A percentile compares a stretch with the other conserved stretches of the same genome.
Evolutionary conservation across 352 stramenopile species (phyloP).

Genomic region (Phytophthora ohioensis): DNA sequence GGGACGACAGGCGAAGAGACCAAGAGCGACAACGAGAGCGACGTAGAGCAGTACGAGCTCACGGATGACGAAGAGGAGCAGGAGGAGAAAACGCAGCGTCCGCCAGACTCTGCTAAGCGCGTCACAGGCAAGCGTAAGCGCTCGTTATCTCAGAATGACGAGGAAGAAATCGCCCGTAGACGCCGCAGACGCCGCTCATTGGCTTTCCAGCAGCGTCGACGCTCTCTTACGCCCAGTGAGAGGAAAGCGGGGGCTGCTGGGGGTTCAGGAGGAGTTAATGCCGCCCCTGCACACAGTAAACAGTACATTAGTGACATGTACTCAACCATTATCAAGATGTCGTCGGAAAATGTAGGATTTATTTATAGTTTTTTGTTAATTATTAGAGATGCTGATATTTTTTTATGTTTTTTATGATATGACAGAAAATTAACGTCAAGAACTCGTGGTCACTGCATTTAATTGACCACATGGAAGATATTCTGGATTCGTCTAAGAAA

Average conservation of each 20-base stretch:
- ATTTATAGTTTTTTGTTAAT: slow-evolving; percentile 2
- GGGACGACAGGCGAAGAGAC: slow-evolving; percentile 32
- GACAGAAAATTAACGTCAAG: slow-evolving; percentile 97
- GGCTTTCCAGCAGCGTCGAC: slow-evolving; percentile 76
- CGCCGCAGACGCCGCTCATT: slow-evolving; percentile 70
- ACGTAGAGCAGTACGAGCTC: slow-evolving; percentile 40
- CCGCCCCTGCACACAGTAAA: slow-evolving; percentile 46
- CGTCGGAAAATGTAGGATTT: slow-evolving; percentile 84
- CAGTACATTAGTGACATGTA: slow-evolving; percentile 94
- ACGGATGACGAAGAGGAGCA: slow-evolving; percentile 43
- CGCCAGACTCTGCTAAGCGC: slow-evolving; percentile 19
- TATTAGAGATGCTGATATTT: slow-evolving; percentile 9
- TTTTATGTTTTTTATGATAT: slow-evolving; percentile 20
- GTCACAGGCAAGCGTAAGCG: slow-evolving; percentile 70
- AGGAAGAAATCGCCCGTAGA: slow-evolving; percentile 72
- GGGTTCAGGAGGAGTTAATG: slow-evolving; percentile 1
- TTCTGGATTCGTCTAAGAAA: slow-evolving; percentile 77
- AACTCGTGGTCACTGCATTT: slow-evolving; percentile 97
- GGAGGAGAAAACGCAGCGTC: slow-evolving; percentile 21
- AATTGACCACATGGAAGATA: slow-evolving; percentile 98
- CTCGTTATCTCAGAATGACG: slow-evolving; percentile 56
- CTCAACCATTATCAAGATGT: slow-evolving; percentile 93
- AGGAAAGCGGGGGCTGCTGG: slow-evolving; percentile 13
- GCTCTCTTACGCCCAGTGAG: slow-evolving; percentile 69
- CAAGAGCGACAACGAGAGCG: slow-evolving; percentile 43